These are phyloP conservation scores for Rhinocladiella mackenziei DNA, from an alignment of 2,329 filamentous ascomycete species.

Conservation along the genomic window DNA sequence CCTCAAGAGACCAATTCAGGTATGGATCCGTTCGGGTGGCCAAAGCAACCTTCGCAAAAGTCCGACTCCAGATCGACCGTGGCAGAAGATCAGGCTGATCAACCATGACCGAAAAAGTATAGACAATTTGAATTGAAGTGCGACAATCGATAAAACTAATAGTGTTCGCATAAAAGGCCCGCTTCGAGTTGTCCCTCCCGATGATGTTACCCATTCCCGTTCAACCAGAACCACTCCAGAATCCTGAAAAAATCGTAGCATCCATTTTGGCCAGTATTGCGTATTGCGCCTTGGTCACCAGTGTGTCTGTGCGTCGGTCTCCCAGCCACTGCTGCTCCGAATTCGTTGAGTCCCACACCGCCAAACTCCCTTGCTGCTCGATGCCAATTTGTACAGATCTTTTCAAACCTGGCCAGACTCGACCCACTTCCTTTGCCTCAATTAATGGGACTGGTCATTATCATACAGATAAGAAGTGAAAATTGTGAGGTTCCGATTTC, in stretches of 20 bases:
- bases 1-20: too few species aligned
- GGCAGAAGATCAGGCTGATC: neutral
- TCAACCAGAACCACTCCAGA: neutral
- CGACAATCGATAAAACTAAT: constrained; percentile 3
- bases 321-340: constrained; percentile 8
- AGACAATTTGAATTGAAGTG: neutral
- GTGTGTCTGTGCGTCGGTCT: constrained; percentile 12
- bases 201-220: neutral
- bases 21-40: neutral
- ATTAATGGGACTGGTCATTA: constrained; percentile 6
- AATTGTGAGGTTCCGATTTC: neutral
- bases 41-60: too few species aligned
- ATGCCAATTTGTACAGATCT: constrained; percentile 6
- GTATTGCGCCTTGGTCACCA: constrained; percentile 12
- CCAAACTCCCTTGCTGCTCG: constrained; percentile 2
- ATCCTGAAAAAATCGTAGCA: neutral
- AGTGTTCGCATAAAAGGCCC: neutral
- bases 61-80: neutral
- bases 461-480: constrained; percentile 12
- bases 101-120: neutral
- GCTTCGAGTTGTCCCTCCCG: neutral
- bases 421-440: neutral
- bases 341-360: constrained; percentile 6
- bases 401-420: neutral
- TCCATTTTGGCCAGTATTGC: constrained; percentile 1